These are phyloP conservation scores for Neurospora africana DNA, from an alignment of 495 filamentous ascomycete genomes.

Conservation along the genomic window DNA sequence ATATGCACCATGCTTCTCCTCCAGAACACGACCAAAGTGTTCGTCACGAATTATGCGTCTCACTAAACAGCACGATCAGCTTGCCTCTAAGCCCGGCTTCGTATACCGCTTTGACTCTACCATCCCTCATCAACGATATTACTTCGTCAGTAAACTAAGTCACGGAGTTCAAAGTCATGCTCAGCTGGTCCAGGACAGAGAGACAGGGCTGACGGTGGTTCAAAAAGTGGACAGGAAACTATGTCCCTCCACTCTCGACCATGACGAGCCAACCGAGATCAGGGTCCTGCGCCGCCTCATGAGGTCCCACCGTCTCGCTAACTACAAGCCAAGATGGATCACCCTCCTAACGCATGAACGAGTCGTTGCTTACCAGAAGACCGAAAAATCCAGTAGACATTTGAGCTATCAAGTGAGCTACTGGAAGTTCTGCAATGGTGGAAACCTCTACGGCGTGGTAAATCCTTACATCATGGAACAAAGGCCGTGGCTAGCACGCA, in stretches of 20 bases:
- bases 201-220: background rate
- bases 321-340: background rate
- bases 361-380: background rate
- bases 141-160: background rate
- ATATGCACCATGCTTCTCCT: background rate
- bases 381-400: background rate
- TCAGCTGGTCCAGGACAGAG: constrained; percentile 2
- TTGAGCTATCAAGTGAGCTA: background rate
- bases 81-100: background rate
- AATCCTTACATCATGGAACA: background rate
- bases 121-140: background rate
- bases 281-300: constrained; percentile 3
- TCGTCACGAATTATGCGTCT: background rate
- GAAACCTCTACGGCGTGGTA: background rate
- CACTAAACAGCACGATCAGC: background rate
- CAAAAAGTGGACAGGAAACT: constrained; percentile 2
- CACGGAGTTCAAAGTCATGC: constrained; percentile 1
- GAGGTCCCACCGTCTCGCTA: background rate
- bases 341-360: background rate
- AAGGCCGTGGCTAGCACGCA: background rate
- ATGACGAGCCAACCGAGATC: background rate
- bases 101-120: constrained; percentile 1
- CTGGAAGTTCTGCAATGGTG: constrained; percentile 6
- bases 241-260: background rate
- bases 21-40: background rate